These are phyloP conservation scores for Nephelium lappaceum DNA, from an alignment of 345 rosid species.

Conservation along the genomic window DNA sequence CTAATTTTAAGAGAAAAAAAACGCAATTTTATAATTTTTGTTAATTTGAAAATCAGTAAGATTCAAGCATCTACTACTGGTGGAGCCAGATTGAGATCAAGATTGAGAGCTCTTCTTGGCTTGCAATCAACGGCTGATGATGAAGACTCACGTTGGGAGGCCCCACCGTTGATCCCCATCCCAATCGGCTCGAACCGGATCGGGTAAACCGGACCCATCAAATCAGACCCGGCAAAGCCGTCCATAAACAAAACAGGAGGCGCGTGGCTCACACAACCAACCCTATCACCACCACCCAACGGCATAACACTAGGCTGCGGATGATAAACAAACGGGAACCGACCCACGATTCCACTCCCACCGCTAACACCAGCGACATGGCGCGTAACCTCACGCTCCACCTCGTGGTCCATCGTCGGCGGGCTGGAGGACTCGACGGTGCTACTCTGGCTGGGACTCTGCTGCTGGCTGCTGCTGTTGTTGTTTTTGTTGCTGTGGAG, in stretches of 20 bases:
- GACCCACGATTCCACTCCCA: conserved; percentile 25
- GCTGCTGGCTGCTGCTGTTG: conserved; percentile 15
- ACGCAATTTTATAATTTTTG: conserved; percentile 5
- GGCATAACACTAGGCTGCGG: conserved; percentile 33
- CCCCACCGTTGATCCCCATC: conserved; percentile 16
- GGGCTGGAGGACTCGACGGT: conserved; percentile 46
- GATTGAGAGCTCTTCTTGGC: conserved; percentile 32
- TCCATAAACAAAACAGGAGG: conserved; percentile 41
- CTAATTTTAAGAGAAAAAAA: not conserved
- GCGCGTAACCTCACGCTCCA: conserved; percentile 39
- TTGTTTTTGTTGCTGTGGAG: too few species aligned
- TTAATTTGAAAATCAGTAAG: not conserved
- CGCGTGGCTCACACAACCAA: conserved; percentile 17
- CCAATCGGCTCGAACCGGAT: conserved; percentile 47
- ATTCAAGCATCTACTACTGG: conserved; percentile 57
- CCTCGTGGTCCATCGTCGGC: conserved; percentile 28
- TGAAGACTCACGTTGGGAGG: conserved; percentile 43
- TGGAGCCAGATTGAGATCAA: conserved; percentile 79
- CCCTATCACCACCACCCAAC: conserved; percentile 15
- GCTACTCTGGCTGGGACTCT: conserved; percentile 43
- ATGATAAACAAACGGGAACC: conserved; percentile 54
- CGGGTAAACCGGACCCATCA: conserved; percentile 45
- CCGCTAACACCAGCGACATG: not conserved
- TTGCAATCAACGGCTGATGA: conserved; percentile 45
- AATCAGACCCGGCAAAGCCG: conserved; percentile 39